A percentile compares a stretch with the other conserved stretches of the same genome.
These are phyloP conservation scores for Podila horticola DNA, from an alignment of 192 early-diverging fungal genomes.

Conservation along the genomic window DNA sequence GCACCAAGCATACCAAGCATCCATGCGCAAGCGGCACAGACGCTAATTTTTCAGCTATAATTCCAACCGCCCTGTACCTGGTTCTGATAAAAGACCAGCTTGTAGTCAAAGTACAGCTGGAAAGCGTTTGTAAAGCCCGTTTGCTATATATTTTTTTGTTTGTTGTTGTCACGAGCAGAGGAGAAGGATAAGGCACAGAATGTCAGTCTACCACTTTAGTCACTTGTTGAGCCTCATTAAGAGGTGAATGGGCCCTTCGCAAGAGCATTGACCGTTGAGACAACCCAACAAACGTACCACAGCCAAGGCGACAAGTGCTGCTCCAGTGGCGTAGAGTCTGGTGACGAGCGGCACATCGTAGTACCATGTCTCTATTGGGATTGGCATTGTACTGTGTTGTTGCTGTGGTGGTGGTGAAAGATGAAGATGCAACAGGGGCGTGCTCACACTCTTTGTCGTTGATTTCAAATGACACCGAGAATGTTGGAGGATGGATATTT, in stretches of 20 bases:
- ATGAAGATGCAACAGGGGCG: not conserved
- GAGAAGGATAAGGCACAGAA: not conserved
- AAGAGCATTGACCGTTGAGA: too few relatives aligned
- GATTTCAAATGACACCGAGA: too few relatives aligned
- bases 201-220: not conserved
- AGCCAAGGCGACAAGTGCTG: constrained; percentile 78
- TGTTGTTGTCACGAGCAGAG: not conserved
- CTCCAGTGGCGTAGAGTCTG: constrained; percentile 86
- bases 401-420: not conserved
- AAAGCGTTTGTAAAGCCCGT: constrained; percentile 81
- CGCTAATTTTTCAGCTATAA: too few relatives aligned
- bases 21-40: too few relatives aligned
- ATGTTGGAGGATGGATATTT: too few relatives aligned
- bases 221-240: too few relatives aligned
- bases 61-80: constrained; percentile 62
- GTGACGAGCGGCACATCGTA: constrained; percentile 89
- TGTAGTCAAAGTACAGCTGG: constrained; percentile 86
- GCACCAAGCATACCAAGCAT: not conserved
- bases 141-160: constrained; percentile 63
- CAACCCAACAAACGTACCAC: constrained; percentile 63
- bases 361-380: constrained; percentile 88
- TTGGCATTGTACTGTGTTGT: constrained; percentile 52
- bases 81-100: constrained; percentile 70
- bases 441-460: not conserved
- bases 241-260: too few relatives aligned